Evolutionary conservation across 345 rosid species (phyloP).

Genomic region (Brassica rapa): DNA sequence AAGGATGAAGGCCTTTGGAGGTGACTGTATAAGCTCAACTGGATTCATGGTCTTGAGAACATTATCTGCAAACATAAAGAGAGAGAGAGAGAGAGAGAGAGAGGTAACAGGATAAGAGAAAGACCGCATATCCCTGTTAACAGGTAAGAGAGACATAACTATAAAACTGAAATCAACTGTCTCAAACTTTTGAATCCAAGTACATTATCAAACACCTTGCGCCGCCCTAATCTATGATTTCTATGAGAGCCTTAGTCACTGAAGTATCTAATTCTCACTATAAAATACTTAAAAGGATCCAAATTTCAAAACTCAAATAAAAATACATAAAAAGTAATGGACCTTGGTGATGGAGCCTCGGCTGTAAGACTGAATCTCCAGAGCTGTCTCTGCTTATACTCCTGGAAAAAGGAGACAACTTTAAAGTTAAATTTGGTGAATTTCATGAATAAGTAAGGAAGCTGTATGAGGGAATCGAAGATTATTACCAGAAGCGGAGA

Average conservation of each 20-base stretch:
- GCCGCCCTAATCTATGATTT: not conserved
- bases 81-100: conserved; percentile 22
- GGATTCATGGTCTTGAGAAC: conserved; percentile 51
- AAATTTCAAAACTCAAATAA: not conserved
- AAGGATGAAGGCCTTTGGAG: conserved; percentile 81
- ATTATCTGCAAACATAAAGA: conserved; percentile 50
- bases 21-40: conserved; percentile 46
- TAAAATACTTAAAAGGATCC: not conserved
- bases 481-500: conserved; percentile 75
- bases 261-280: not conserved
- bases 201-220: conserved; percentile 1
- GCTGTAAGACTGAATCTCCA: conserved; percentile 55
- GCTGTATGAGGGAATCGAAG: not conserved
- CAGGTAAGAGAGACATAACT: no score
- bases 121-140: no score
- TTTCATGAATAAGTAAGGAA: not conserved
- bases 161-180: no score
- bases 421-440: not conserved
- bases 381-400: conserved; percentile 51
- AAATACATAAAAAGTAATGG: not conserved
- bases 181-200: no score
- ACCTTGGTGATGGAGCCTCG: conserved; percentile 62
- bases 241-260: not conserved
- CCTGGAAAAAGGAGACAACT: conserved; percentile 46
- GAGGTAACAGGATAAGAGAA: conserved; percentile 8